A percentile compares a stretch with the other conserved stretches of the same genome.
phyloP scores from a whole-genome alignment of 257 asterid genomes.

The Agastache rugosa region DNA sequence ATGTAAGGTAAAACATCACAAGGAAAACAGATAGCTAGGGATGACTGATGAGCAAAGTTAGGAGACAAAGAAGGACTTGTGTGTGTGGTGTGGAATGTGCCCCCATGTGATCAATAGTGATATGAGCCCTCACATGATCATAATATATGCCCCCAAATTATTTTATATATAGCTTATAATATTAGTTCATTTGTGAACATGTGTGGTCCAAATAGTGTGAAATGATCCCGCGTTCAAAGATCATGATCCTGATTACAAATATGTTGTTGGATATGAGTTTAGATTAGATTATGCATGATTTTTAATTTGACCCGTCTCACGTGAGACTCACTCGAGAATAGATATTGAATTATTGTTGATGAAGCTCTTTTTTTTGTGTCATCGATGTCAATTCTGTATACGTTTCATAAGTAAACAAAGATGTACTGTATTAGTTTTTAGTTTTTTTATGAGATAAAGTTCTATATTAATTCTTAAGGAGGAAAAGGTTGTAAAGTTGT shows the following conservation, averaged over 20 bases:
- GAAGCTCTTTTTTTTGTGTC: background rate
- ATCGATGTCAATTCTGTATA: too few relatives aligned
- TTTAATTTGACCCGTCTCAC: too few relatives aligned
- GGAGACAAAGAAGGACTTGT: conserved; percentile 42
- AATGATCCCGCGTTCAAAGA: too few relatives aligned
- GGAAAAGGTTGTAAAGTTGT: background rate
- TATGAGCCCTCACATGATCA: conserved; percentile 50
- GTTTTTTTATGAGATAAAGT: background rate
- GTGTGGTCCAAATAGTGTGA: too few relatives aligned
- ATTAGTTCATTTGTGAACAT: too few relatives aligned
- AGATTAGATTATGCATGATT: too few relatives aligned
- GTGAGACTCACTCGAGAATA: too few relatives aligned
- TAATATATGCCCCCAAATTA: background rate
- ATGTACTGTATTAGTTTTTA: too few relatives aligned
- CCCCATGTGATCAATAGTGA: conserved; percentile 49
- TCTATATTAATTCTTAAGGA: background rate
- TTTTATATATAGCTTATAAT: background rate
- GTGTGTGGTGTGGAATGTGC: conserved; percentile 50
- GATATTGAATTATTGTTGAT: too few relatives aligned
- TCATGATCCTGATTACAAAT: too few relatives aligned
- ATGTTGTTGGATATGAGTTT: too few relatives aligned
- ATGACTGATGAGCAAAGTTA: conserved; percentile 19
- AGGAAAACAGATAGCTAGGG: conserved; percentile 19
- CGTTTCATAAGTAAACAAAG: too few relatives aligned
- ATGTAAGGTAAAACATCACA: conserved; percentile 32